phyloP scores from a whole-genome alignment of 257 asterid species.

The Leptodermis oblonga region DNA sequence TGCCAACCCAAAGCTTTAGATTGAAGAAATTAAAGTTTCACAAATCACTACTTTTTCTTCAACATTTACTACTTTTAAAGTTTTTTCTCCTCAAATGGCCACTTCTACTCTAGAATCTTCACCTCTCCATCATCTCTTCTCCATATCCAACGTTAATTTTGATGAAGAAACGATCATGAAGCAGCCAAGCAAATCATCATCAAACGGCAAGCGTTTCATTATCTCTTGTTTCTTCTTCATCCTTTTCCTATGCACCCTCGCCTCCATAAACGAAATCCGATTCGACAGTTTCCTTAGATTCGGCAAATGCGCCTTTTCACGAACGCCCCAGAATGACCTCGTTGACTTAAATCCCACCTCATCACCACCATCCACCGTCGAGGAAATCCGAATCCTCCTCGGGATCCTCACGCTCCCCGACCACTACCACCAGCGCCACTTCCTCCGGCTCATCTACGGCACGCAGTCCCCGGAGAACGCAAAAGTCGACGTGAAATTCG shows the following conservation, averaged over 20 bases:
- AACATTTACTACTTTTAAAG: not conserved
- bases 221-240: conserved; percentile 53
- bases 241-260: conserved; percentile 57
- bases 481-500: conserved; percentile 64
- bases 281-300: conserved; percentile 44
- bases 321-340: not conserved
- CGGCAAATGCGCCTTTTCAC: conserved; percentile 44
- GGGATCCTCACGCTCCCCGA: conserved; percentile 89
- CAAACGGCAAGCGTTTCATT: conserved; percentile 45
- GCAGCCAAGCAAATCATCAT: conserved; percentile 33
- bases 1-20: conserved; percentile 42
- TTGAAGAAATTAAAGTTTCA: conserved; percentile 27
- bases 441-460: conserved; percentile 84
- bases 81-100: conserved; percentile 9
- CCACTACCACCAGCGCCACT: conserved; percentile 82
- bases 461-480: conserved; percentile 54
- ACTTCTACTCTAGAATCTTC: conserved; percentile 9
- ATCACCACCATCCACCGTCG: conserved; percentile 15
- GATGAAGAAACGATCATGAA: conserved; percentile 39
- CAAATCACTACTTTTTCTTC: not conserved
- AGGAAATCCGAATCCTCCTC: conserved; percentile 52
- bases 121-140: conserved; percentile 19
- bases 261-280: conserved; percentile 63
- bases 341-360: not conserved
- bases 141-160: conserved; percentile 5